Evolutionary conservation across 2,329 filamentous ascomycete genomes (phyloP).

Genomic region (Ascochyta rabiei): DNA sequence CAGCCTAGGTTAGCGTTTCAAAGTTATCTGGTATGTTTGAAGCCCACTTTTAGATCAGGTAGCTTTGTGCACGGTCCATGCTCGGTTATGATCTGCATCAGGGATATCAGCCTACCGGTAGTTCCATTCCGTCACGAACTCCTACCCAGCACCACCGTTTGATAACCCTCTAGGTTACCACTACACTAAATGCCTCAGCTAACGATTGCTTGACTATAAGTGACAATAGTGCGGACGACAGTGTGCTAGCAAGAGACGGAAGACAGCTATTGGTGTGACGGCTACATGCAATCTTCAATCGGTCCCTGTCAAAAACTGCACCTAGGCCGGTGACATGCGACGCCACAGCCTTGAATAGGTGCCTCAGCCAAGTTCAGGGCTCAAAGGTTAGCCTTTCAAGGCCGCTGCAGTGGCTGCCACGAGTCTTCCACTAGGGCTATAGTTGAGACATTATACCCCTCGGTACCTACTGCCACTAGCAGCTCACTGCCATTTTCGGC

Average conservation of each 20-base stretch:
- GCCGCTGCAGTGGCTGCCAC: conserved; percentile 15
- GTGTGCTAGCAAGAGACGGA: not conserved
- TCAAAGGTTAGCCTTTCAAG: conserved; percentile 19
- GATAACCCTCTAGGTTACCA: conserved; percentile 9
- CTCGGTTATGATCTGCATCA: conserved; percentile 29
- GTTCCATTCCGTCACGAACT: conserved; percentile 17
- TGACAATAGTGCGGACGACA: not conserved
- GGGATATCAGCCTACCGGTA: conserved; percentile 16
- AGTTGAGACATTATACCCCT: conserved; percentile 29
- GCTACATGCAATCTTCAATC: conserved; percentile 5
- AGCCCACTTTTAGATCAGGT: conserved; percentile 8
- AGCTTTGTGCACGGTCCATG: conserved; percentile 23
- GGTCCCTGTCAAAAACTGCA: conserved; percentile 18
- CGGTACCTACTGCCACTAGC: conserved; percentile 16
- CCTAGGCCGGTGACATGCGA: conserved; percentile 25
- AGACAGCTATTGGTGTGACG: not conserved
- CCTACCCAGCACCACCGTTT: conserved; percentile 12
- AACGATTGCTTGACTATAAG: not conserved
- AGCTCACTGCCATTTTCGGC: conserved; percentile 10
- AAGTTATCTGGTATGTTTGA: conserved; percentile 22
- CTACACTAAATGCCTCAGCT: conserved; percentile 6
- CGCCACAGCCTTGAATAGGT: conserved; percentile 16
- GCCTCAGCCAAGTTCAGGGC: conserved; percentile 16
- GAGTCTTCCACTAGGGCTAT: conserved; percentile 19
- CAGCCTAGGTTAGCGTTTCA: conserved; percentile 28